Base-by-base conservation (phyloP, 495 filamentous ascomycete genomes). In the Xanthoparmelia taractica region DNA sequence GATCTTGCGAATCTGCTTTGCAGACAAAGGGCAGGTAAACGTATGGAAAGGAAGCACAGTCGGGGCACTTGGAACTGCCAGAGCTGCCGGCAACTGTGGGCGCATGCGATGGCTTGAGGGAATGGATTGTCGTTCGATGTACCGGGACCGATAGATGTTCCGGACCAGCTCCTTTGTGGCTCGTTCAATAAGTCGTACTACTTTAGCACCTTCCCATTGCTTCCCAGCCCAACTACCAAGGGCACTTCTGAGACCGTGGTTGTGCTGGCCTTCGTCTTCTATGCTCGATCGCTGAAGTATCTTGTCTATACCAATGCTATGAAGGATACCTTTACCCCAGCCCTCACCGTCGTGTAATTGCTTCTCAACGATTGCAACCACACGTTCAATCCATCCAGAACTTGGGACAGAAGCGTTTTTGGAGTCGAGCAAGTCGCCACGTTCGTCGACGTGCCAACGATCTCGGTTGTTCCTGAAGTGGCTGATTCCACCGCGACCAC, bases 41-140 rank as follows among this genome's bases (percentile, higher is more conserved):
- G 94, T 97, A 71, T 99, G 95, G 69, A 99, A 99, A n/a, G 94
- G 94, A 4, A 99, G 78, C 18, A 99, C 92, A 0, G 94, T 99
- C 15, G 94, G 94, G 23, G 94, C 94, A 58, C 88, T 87, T 8
- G 95, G 95, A 11, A 94, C 83, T 23, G 92, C 80, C 36, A 99
- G 75, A 38, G 82, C 79, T 29, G 83, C 70, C 10, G 95, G 94
- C 48, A 96, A 78, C 65, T 84, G 87, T 37, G 91, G 91, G 58
- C 94, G 80, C 57, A 76, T 76, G 71, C 96, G 96, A 62, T 78
- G 81, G 12, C 79, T 74, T 4, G 74, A 65, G 3, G 87, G 79
- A 43, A 83, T 82, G 34, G 83, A 75, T 66, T 78, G 77, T 59
- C 82, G 76, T 47, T 80, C 78, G 59, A 94, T 75, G 70, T 96